Base-by-base conservation (phyloP, 176 grass and related monocot genomes). In the Cymbopogon citratus region DNA sequence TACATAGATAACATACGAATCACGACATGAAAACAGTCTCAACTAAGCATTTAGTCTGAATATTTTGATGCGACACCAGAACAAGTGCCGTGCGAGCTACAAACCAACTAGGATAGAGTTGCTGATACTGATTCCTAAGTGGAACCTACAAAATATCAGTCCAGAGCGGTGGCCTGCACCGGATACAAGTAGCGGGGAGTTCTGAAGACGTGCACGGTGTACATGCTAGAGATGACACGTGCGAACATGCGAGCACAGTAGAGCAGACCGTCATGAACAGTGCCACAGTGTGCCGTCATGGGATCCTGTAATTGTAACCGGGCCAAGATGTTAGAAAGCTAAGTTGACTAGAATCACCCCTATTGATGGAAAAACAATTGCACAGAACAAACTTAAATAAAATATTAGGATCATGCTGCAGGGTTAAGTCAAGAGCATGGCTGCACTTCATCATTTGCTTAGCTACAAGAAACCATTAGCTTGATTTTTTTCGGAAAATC, bases 61-160 rank as follows among this genome's bases (percentile, higher is more conserved):
- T 16, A 83, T 57, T 63, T 63, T 24, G 61, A 41, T 13, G 48
- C 46, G 18, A 59, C 79, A 15, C 9, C 23, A n/a, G 5, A 59
- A 43, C 21, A 12, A 62, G 18, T 11, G 59, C 67, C 5, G 18
- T 38, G 59, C n/a, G 9, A 25, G 68, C 77, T 75, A 75, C 74
- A 83, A 73, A 83, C 40, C 29, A 82, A 68, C 84, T 74, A 90
- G 74, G 74, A 79, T 83, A 90, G n/a, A 82, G 59, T 82, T 69
- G 63, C 80, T 27, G 68, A 86, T 90, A 86, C 49, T 63, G 88
- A 90, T 90, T 90, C 88, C 84, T 74, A 79, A n/a, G 39, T 36
- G 88, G 84, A 86, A 90, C 80, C 84, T 86, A 90, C 74, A 83
- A 78, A 79, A 83, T 83, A 90, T 40, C 68, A 83, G 80, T 74